phyloP scores from a whole-genome alignment of 2,329 filamentous ascomycete genomes.

The Phaeoacremonium minimum region DNA sequence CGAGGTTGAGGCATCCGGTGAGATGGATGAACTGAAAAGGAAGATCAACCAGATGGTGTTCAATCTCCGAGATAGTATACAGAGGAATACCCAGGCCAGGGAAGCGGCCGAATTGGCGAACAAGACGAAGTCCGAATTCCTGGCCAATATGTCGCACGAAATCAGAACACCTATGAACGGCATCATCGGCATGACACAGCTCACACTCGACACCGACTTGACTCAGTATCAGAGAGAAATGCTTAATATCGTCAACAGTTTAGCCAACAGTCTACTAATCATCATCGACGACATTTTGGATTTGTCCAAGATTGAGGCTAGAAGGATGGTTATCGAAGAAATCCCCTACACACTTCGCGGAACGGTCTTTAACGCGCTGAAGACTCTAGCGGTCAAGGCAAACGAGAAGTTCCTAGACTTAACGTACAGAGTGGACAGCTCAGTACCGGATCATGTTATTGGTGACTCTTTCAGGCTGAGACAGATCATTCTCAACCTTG shows the following conservation, averaged over 20 bases:
- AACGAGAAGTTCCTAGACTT: conserved; percentile 93
- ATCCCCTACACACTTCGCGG: conserved; percentile 93
- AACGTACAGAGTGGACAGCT: conserved; percentile 89
- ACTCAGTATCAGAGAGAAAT: conserved; percentile 96
- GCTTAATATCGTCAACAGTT: conserved; percentile 95
- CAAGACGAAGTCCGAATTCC: conserved; percentile 96
- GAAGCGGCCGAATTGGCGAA: conserved; percentile 95
- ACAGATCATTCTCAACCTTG: conserved; percentile 94
- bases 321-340: conserved; percentile 96
- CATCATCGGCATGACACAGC: conserved; percentile 96
- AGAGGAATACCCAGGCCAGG: conserved; percentile 91
- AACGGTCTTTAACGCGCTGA: conserved; percentile 94
- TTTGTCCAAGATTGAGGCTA: conserved; percentile 82
- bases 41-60: conserved; percentile 99
- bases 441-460: conserved; percentile 90
- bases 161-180: conserved; percentile 97
- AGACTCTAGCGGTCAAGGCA: conserved; percentile 93
- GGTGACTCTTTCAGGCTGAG: conserved; percentile 94
- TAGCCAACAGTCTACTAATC: conserved; percentile 92
- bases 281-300: conserved; percentile 87
- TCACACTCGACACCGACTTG: conserved; percentile 91
- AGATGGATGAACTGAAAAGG: conserved; percentile 98
- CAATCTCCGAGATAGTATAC: conserved; percentile 91
- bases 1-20: conserved; percentile 93
- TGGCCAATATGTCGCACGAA: conserved; percentile 99